Evolutionary conservation across 1,139 yeast species (phyloP), one percentile per base, ranked within the genome.

Genomic region (Hemisphaericaspora xylanilytica): DNA sequence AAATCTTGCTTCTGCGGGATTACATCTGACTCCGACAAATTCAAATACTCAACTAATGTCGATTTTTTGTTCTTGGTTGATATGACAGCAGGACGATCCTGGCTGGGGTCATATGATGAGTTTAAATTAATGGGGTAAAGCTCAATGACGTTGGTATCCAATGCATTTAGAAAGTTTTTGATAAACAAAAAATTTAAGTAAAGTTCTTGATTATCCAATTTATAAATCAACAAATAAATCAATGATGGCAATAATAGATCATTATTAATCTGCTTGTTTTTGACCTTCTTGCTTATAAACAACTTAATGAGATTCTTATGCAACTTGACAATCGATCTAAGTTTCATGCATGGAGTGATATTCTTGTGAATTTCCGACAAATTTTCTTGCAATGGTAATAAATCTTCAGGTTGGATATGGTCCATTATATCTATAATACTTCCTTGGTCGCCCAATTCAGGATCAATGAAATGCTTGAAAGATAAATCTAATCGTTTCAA

Each of bases 181-280:
- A 69, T 62, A 42, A 67, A 70, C 16, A 56, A 51, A 48, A 70
- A 65, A 44, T 66, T 66, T 43, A 70, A 58, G 44, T 59, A 63
- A 28, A 70, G 52, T 16, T 69, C 70, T 16, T 46, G 37, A 50
- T 53, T 35, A 8, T 46, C 37, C 7, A 55, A 27, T 39, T 57
- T 54, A 43, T 63, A 57, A 17, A 70, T 58, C 24, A 68, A 49
- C 37, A 67, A 50, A 46, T 65, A 67, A 21, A 70, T 70, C 41
- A 70, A 55, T 2, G 65, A 51, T 2, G 75, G 76, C 28, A 70
- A 56, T 31, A 70, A 51, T 17, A 67, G 48, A 43, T 70, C 76
- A 48, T 68, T 70, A 49, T 61, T 67, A 33, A 70, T 59, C 30
- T 61, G 44, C 37, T 56, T 56, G 14, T 48, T 49, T 33, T 56